These are phyloP conservation scores for Coemansia erecta DNA, from an alignment of 192 early-diverging fungal genomes.

Conservation along the genomic window DNA sequence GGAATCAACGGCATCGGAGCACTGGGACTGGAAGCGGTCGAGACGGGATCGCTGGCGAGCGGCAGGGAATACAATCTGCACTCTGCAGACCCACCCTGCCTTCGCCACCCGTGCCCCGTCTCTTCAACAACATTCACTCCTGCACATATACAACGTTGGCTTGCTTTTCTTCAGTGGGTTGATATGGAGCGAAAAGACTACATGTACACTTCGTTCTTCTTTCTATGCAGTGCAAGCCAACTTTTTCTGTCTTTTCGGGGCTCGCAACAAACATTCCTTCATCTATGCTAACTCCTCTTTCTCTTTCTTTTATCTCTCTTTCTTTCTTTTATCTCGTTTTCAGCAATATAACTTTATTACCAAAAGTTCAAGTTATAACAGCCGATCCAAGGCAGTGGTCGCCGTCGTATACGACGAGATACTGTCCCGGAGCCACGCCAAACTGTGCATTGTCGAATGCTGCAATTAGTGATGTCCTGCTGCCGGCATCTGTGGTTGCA, in stretches of 20 bases:
- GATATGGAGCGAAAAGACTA: too few relatives aligned
- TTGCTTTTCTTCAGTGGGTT: too few relatives aligned
- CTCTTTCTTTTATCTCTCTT: slow-evolving; percentile 13
- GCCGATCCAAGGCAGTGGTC: slow-evolving; percentile 69
- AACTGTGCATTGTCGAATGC: slow-evolving; percentile 57
- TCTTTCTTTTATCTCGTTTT: slow-evolving; percentile 18
- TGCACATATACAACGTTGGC: too few relatives aligned
- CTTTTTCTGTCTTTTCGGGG: slow-evolving; percentile 10
- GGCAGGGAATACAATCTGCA: too few relatives aligned
- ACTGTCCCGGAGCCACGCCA: slow-evolving; percentile 64
- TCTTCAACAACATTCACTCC: too few relatives aligned
- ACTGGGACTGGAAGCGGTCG: too few relatives aligned
- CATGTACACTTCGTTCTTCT: neutral
- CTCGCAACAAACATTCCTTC: slow-evolving; percentile 1
- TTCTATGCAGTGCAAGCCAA: neutral
- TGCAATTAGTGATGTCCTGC: neutral
- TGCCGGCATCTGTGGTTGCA: too few relatives aligned
- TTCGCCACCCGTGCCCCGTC: too few relatives aligned
- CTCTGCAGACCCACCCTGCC: too few relatives aligned
- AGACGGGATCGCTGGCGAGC: too few relatives aligned
- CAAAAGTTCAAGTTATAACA: slow-evolving; percentile 31
- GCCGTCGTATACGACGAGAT: slow-evolving; percentile 59
- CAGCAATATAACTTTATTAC: slow-evolving; percentile 14
- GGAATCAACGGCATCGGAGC: too few relatives aligned
- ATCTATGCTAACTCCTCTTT: slow-evolving; percentile 1